Evolutionary conservation across 139 green algal genomes (phyloP).

Genomic region (Micractinium conductrix): DNA sequence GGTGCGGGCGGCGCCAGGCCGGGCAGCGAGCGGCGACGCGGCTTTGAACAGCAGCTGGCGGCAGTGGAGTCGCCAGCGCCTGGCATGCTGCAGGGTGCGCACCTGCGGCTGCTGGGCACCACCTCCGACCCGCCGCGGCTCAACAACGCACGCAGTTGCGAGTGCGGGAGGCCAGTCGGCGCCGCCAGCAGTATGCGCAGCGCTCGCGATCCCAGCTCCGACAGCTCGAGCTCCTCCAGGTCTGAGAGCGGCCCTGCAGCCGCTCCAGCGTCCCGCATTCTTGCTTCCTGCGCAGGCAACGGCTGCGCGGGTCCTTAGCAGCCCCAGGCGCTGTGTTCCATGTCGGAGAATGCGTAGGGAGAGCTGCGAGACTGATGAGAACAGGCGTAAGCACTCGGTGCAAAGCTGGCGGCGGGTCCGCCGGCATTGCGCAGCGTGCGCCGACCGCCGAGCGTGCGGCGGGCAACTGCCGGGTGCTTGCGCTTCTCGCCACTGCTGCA

Average conservation of each 20-base stretch:
- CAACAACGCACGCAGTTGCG: conserved; percentile 14
- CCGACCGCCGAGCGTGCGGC: too few species aligned
- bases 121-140: background rate
- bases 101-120: conserved; percentile 7
- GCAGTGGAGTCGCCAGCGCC: too few species aligned
- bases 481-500: too few species aligned
- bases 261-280: conserved; percentile 2
- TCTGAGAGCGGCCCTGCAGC: background rate
- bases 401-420: too few species aligned
- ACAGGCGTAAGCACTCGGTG: too few species aligned
- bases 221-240: too few species aligned
- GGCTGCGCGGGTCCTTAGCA: background rate
- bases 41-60: conserved; percentile 4
- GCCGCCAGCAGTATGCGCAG: conserved; percentile 27
- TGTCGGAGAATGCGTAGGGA: too few species aligned
- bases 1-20: background rate
- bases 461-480: too few species aligned
- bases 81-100: too few species aligned
- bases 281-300: background rate
- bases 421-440: too few species aligned
- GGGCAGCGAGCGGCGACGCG: background rate
- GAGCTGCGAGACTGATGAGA: too few species aligned
- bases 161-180: conserved; percentile 11
- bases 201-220: too few species aligned
- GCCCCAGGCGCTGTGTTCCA: background rate